Conservation (phyloP, 495 filamentous ascomycete species). For the Penicillium flavigenum region DNA sequence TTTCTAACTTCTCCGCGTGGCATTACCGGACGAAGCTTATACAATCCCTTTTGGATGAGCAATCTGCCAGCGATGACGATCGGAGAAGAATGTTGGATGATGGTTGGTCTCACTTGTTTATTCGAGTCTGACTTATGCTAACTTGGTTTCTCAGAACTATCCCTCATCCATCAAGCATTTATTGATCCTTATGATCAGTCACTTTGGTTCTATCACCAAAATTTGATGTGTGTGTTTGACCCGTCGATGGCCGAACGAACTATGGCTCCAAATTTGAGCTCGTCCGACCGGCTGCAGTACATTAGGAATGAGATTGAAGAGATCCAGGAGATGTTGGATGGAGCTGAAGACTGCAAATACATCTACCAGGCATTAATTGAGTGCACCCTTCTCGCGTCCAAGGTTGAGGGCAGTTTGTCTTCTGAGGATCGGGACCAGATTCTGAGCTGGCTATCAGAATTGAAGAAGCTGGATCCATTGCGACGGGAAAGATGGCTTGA, state of each 20-base stretch:
- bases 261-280: constrained; percentile 61
- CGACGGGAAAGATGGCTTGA: constrained; percentile 68
- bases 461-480: constrained; percentile 68
- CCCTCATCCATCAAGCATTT: constrained; percentile 70
- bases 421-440: constrained; percentile 45
- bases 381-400: constrained; percentile 44
- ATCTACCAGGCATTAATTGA: constrained; percentile 76
- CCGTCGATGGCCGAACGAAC: constrained; percentile 46
- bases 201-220: constrained; percentile 94
- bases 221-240: constrained; percentile 66
- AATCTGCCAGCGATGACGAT: constrained; percentile 57
- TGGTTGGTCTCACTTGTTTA: constrained; percentile 46
- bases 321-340: constrained; percentile 71
- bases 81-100: constrained; percentile 69
- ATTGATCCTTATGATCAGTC: constrained; percentile 91
- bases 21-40: constrained; percentile 85
- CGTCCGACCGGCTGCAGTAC: constrained; percentile 62
- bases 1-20: constrained; percentile 98
- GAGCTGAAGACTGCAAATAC: constrained; percentile 73
- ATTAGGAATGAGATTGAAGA: constrained; percentile 65
- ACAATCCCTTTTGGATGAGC: constrained; percentile 67
- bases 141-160: constrained; percentile 56
- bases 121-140: constrained; percentile 2
- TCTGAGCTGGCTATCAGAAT: constrained; percentile 59
- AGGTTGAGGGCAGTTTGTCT: constrained; percentile 36